These are phyloP conservation scores for Phyllosticta citribraziliensis DNA, from an alignment of 2,329 filamentous ascomycete species.

Conservation along the genomic window DNA sequence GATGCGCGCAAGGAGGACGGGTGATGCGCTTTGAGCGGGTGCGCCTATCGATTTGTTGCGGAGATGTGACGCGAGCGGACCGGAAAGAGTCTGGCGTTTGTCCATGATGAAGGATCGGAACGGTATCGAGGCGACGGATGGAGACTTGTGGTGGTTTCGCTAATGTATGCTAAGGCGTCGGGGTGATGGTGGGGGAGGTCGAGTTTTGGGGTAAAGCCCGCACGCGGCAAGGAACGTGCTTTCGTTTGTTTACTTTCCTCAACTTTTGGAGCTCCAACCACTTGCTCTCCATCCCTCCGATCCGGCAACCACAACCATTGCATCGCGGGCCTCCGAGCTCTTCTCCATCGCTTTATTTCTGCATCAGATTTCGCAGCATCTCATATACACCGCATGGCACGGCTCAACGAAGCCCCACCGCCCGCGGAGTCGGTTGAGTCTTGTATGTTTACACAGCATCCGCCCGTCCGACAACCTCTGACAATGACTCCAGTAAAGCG, in stretches of 20 bases:
- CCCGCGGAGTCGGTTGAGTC: constrained; percentile 62
- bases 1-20: constrained; percentile 63
- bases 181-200: neutral
- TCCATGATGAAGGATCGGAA: constrained; percentile 1
- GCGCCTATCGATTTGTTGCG: constrained; percentile 42
- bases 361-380: neutral
- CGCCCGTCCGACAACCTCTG: constrained; percentile 2
- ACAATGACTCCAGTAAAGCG: constrained; percentile 53
- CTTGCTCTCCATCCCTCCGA: constrained; percentile 4
- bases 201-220: neutral
- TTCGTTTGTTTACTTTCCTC: constrained; percentile 6
- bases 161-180: neutral
- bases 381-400: constrained; percentile 51
- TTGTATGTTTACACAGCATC: constrained; percentile 42
- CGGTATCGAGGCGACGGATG: neutral
- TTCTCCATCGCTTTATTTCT: neutral
- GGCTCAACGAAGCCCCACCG: constrained; percentile 65
- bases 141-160: neutral
- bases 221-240: neutral
- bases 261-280: constrained; percentile 3
- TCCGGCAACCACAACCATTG: neutral
- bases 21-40: constrained; percentile 47
- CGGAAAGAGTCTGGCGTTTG: constrained; percentile 31
- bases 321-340: neutral
- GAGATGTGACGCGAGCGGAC: constrained; percentile 52